These are phyloP conservation scores for Linum trigynum DNA, from an alignment of 345 rosid genomes.

Conservation along the genomic window DNA sequence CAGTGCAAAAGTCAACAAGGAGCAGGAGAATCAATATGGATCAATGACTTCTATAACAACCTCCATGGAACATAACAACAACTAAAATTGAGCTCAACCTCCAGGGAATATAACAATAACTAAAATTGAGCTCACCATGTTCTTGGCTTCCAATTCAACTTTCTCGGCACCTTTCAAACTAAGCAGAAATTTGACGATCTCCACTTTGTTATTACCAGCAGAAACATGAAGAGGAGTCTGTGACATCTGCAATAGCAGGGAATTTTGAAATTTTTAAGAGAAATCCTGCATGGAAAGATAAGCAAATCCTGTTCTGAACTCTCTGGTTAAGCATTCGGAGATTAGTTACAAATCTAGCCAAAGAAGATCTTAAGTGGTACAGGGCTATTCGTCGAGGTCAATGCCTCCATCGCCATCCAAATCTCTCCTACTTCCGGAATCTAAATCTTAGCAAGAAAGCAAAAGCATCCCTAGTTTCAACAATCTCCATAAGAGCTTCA, in stretches of 20 bases:
- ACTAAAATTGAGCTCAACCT: constrained; percentile 8
- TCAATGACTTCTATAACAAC: not conserved
- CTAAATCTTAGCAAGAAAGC: too few relatives aligned
- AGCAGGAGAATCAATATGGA: not conserved
- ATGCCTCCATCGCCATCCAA: not conserved
- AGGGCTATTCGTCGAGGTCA: not conserved
- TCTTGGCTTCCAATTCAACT: constrained; percentile 77
- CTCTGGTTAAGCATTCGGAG: too few relatives aligned
- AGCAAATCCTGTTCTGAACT: too few relatives aligned
- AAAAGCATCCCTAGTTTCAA: not conserved
- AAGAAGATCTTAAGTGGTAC: not conserved
- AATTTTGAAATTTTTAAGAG: not conserved
- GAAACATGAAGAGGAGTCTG: constrained; percentile 96
- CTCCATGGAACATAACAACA: not conserved
- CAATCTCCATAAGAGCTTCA: not conserved
- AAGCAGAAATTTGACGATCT: constrained; percentile 64
- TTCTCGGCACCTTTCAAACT: constrained; percentile 63
- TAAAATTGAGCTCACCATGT: constrained; percentile 41
- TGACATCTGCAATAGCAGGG: constrained; percentile 60
- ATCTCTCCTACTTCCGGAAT: not conserved
- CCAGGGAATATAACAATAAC: not conserved
- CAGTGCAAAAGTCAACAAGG: constrained; percentile 4
- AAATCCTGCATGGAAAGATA: too few relatives aligned
- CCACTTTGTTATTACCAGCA: constrained; percentile 69
- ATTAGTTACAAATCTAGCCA: not conserved